phyloP scores from a whole-genome alignment of 2,329 filamentous ascomycete species.

The Arthrinium phaeospermum region DNA sequence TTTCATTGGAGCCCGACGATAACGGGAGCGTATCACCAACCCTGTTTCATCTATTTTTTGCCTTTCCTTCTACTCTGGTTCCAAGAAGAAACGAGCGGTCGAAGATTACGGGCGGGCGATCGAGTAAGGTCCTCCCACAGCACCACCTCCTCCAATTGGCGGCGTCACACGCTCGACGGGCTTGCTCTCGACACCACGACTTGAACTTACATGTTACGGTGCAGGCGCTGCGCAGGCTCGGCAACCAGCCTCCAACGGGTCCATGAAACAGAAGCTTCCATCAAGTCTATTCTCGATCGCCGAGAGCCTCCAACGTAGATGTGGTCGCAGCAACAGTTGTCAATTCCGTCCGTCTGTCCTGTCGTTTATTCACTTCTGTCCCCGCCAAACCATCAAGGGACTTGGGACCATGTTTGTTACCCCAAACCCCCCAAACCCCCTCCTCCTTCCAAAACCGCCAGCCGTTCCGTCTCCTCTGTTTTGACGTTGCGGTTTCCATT shows the following conservation, averaged over 20 bases:
- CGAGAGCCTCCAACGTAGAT: background rate
- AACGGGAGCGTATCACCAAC: background rate
- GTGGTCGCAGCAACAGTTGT: background rate
- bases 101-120: background rate
- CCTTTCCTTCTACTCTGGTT: background rate
- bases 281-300: background rate
- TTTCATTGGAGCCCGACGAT: background rate
- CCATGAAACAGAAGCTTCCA: background rate
- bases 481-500: background rate
- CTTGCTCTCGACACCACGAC: background rate
- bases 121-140: background rate
- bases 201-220: background rate
- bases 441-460: background rate
- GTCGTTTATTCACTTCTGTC: background rate
- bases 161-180: background rate
- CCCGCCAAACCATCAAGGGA: background rate
- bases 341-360: background rate
- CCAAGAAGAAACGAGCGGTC: background rate
- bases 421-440: background rate
- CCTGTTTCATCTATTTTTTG: conserved; percentile 15
- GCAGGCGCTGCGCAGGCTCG: background rate
- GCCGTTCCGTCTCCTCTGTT: conserved; percentile 8
- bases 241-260: background rate
- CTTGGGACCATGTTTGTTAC: background rate
- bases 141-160: too few relatives aligned